Conservation (phyloP, 805 yeast species). For the Candida dajiaensis region DNA sequence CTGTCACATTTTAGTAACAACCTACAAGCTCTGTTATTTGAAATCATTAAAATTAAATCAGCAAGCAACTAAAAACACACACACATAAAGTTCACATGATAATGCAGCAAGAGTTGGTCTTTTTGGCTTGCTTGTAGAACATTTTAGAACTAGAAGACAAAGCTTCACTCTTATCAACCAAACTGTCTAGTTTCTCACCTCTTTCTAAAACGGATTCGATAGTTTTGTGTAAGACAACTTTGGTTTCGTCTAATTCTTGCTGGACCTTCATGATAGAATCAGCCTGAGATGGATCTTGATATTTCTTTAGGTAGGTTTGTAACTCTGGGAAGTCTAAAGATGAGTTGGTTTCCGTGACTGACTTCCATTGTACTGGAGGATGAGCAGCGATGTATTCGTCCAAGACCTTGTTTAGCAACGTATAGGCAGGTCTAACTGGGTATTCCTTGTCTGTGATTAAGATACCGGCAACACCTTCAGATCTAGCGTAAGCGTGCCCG, state of each 20-base stretch:
- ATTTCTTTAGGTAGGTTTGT: conserved; percentile 66
- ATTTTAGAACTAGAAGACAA: conserved; percentile 81
- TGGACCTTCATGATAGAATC: conserved; percentile 96
- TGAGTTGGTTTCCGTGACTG: conserved; percentile 38
- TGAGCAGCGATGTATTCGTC: conserved; percentile 86
- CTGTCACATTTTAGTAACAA: neutral
- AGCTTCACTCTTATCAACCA: conserved; percentile 94
- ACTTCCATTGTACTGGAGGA: conserved; percentile 68
- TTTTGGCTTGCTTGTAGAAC: conserved; percentile 97
- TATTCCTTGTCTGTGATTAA: conserved; percentile 91
- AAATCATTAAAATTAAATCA: neutral
- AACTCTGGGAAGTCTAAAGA: conserved; percentile 52
- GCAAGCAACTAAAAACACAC: neutral
- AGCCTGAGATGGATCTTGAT: conserved; percentile 96
- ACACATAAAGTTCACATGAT: conserved; percentile 45
- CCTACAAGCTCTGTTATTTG: neutral
- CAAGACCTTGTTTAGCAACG: conserved; percentile 80
- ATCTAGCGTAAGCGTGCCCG: conserved; percentile 86
- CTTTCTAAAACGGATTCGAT: conserved; percentile 91
- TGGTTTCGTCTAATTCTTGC: conserved; percentile 96
- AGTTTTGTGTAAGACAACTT: conserved; percentile 91
- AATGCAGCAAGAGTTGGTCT: conserved; percentile 85
- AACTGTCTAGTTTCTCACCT: conserved; percentile 90
- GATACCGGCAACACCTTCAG: conserved; percentile 90
- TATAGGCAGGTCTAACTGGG: conserved; percentile 95